Percentiles rank a stretch among this genome's conserved stretches.
phyloP scores from a whole-genome alignment of 2,329 filamentous ascomycete species.

The Aspergillus thermomutatus region DNA sequence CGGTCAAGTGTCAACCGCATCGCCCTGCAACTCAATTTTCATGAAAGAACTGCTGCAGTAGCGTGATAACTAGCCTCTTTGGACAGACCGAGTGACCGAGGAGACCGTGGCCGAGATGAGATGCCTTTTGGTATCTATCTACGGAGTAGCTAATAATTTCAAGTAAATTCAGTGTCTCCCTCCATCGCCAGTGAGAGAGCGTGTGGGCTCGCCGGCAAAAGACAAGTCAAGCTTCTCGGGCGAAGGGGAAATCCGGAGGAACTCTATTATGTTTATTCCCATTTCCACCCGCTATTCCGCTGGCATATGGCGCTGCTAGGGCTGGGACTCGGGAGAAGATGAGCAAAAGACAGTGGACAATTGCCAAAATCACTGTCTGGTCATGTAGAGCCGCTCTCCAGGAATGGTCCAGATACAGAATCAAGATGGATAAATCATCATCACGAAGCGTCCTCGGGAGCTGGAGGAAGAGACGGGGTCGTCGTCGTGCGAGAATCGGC shows the following conservation, averaged over 20 bases:
- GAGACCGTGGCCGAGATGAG: background rate
- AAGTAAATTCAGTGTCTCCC: background rate
- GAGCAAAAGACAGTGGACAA: background rate
- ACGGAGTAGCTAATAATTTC: no score
- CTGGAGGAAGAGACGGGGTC: background rate
- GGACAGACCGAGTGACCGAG: background rate
- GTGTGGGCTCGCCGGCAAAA: background rate
- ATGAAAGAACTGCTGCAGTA: background rate
- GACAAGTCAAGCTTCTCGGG: slow-evolving; percentile 20
- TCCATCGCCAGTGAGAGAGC: background rate
- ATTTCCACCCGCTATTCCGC: slow-evolving; percentile 15
- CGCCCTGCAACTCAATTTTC: background rate
- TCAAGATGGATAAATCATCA: background rate
- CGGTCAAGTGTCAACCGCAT: background rate
- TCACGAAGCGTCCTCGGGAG: background rate
- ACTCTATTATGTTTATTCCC: slow-evolving; percentile 5
- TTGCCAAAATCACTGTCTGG: background rate
- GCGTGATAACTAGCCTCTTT: background rate
- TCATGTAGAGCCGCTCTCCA: background rate
- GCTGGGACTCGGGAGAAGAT: background rate
- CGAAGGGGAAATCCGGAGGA: slow-evolving; percentile 27
- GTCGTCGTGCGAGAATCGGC: background rate
- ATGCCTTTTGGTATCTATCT: background rate
- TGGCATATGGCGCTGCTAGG: background rate
- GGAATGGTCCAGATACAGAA: background rate